Evolutionary conservation across 2,329 filamentous ascomycete genomes (phyloP).

Genomic region (Chrysoporthe deuterocubensis): DNA sequence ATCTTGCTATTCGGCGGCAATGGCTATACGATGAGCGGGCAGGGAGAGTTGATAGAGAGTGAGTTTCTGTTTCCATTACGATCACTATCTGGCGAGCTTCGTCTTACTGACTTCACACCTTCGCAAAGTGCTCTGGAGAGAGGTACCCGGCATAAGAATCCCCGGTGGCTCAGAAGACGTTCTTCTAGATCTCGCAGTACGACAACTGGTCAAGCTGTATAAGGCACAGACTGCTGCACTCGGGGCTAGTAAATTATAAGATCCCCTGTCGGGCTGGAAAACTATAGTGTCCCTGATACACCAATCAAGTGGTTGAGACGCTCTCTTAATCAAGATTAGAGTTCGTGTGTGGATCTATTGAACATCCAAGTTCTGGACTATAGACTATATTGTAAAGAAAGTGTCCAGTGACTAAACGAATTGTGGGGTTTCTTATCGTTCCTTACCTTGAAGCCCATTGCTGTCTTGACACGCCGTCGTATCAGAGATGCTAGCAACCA

Average conservation of each 20-base stretch:
- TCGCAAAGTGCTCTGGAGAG: constrained; percentile 60
- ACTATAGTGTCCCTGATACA: neutral
- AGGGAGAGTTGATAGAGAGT: constrained; percentile 73
- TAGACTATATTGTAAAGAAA: too few species aligned
- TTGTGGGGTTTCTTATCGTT: too few species aligned
- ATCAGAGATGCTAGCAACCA: too few species aligned
- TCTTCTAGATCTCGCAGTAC: constrained; percentile 69
- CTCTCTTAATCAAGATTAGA: too few species aligned
- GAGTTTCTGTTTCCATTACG: constrained; percentile 38
- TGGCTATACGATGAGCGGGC: constrained; percentile 70
- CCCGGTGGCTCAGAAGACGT: constrained; percentile 76
- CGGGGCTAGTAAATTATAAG: constrained; percentile 18
- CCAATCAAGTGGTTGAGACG: too few species aligned
- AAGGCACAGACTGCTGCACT: constrained; percentile 59
- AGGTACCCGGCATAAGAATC: constrained; percentile 65
- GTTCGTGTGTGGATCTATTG: too few species aligned
- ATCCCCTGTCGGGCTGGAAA: neutral
- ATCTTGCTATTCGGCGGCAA: constrained; percentile 76
- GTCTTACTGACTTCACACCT: neutral
- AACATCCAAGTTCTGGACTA: too few species aligned
- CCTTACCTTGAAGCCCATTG: too few species aligned
- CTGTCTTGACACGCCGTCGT: too few species aligned
- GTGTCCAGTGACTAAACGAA: too few species aligned
- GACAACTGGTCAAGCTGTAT: constrained; percentile 74
- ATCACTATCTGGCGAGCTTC: neutral